Conservation (phyloP, 2,329 filamentous ascomycete genomes). For the Exophiala lecanii-corni region DNA sequence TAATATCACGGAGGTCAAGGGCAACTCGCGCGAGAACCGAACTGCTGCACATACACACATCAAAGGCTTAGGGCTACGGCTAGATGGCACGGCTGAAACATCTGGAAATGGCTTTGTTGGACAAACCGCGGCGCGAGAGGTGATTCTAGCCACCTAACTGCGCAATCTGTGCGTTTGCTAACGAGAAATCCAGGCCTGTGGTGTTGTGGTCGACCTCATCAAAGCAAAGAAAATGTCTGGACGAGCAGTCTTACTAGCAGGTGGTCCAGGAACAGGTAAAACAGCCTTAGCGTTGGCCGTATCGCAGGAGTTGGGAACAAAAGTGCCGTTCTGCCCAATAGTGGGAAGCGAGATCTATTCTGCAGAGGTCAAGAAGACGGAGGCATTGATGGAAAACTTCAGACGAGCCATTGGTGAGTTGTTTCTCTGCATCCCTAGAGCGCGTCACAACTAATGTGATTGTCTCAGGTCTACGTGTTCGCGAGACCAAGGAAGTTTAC, state of each 20-base stretch:
- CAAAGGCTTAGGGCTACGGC: conserved; percentile 82
- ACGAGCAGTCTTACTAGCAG: conserved; percentile 84
- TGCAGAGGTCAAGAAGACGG: conserved; percentile 98
- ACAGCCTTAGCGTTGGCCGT: conserved; percentile 92
- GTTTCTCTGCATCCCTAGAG: conserved; percentile 22
- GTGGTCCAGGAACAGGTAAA: conserved; percentile 94
- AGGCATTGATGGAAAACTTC: conserved; percentile 99
- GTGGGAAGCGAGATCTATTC: conserved; percentile 98
- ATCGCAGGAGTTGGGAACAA: conserved; percentile 93
- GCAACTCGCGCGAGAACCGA: conserved; percentile 88
- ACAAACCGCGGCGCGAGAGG: conserved; percentile 82
- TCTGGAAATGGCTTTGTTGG: conserved; percentile 82
- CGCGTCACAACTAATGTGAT: not conserved
- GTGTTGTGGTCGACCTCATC: conserved; percentile 93
- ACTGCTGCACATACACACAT: conserved; percentile 98
- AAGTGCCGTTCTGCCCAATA: conserved; percentile 97
- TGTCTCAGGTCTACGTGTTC: conserved; percentile 68
- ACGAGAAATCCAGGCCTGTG: conserved; percentile 65
- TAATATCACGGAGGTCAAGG: conserved; percentile 90
- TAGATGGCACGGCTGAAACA: conserved; percentile 79
- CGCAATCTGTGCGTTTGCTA: too few species aligned
- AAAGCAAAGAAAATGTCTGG: conserved; percentile 97
- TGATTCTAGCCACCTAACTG: too few species aligned
- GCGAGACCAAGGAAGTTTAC: conserved; percentile 98
- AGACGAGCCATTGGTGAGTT: conserved; percentile 78